Base-by-base conservation (phyloP, 176 grass and related monocot genomes). In the Phoenix roebelenii region DNA sequence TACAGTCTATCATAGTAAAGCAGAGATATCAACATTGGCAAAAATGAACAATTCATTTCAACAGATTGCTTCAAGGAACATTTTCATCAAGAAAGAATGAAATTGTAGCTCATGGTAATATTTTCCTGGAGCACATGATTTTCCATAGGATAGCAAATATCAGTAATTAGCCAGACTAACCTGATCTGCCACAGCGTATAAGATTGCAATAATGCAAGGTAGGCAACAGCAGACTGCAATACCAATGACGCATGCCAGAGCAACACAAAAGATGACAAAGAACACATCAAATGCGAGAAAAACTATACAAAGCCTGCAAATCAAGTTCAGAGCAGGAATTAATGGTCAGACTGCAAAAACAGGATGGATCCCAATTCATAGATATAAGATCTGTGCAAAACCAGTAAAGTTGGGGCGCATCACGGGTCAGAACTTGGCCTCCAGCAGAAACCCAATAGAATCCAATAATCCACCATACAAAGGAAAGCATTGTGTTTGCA, bases 221-320 rank as follows among this genome's bases (percentile, higher is more conserved):
- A 97, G 73, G 69, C 87, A 97, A 69, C 93, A 97, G 63, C 92
- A 97, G 74, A 97, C 92, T 75, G 81, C 92, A 57, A 97, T 88
- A 54, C 92, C 87, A 76, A 97, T 84, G 55, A 91, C 71, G 73
- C 92, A 97, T 52, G 92, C 87, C 72, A 97, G 69, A 52, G 87
- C 87, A 71, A 91, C 81, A 61, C 92, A 97, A 73, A 97, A 97
- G 25, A 91, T 87, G 50, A 97, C 92, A 80, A 97, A 97, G 81
- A 97, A 91, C 53, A 97, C 92, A 80, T 97, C 92, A 80, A 97
- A 91, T 61, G 92, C 87, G 49, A 97, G 78, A 72, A 97, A 97
- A 63, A 85, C 76, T 80, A 97, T 97, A 59, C 81, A 88, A 32
- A 97, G 65, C 92, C 87, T 97, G 87, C 75, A 77, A 62, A 49